Conservation (phyloP, 1,139 yeast genomes). For the Taphrina pruni region DNA sequence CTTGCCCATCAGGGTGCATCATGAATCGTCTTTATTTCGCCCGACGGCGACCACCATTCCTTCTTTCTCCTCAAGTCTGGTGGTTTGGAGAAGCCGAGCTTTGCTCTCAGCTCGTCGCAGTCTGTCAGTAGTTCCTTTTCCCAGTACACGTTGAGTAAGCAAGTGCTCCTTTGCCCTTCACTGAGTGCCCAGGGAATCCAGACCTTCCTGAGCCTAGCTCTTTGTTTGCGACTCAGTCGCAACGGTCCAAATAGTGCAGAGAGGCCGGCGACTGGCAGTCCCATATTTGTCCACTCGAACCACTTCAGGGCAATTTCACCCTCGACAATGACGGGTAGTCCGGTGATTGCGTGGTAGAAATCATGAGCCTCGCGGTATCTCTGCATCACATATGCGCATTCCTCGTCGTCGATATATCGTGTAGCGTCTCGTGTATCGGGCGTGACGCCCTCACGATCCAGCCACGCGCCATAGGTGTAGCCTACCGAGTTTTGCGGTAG, state of each 20-base stretch:
- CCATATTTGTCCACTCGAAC: conserved; percentile 86
- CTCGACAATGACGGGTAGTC: conserved; percentile 87
- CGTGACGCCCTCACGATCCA: conserved; percentile 83
- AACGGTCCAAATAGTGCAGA: conserved; percentile 90
- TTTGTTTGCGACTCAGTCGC: conserved; percentile 64
- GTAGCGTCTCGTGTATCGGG: conserved; percentile 92
- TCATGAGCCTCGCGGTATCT: conserved; percentile 97
- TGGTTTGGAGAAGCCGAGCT: conserved; percentile 40
- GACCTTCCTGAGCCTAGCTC: conserved; percentile 58
- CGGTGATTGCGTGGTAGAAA: conserved; percentile 90
- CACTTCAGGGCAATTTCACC: conserved; percentile 89
- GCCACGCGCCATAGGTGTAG: conserved; percentile 76
- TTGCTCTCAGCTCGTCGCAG: conserved; percentile 68
- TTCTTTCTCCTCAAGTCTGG: conserved; percentile 39
- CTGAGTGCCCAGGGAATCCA: conserved; percentile 90
- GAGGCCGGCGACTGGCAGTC: conserved; percentile 93
- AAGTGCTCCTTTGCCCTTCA: conserved; percentile 74
- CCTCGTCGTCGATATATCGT: conserved; percentile 83
- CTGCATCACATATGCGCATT: conserved; percentile 87
- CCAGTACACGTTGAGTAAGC: conserved; percentile 91
- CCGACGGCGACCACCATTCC: conserved; percentile 39
- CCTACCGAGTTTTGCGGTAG: conserved; percentile 82
- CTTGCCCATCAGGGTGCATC: conserved; percentile 13
- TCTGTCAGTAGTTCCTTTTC: conserved; percentile 78
- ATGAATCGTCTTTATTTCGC: conserved; percentile 26